Percentiles rank a stretch among this genome's conserved stretches.
These are phyloP conservation scores for Casuarina equisetifolia DNA, from an alignment of 306 rosid genomes.

Conservation along the genomic window DNA sequence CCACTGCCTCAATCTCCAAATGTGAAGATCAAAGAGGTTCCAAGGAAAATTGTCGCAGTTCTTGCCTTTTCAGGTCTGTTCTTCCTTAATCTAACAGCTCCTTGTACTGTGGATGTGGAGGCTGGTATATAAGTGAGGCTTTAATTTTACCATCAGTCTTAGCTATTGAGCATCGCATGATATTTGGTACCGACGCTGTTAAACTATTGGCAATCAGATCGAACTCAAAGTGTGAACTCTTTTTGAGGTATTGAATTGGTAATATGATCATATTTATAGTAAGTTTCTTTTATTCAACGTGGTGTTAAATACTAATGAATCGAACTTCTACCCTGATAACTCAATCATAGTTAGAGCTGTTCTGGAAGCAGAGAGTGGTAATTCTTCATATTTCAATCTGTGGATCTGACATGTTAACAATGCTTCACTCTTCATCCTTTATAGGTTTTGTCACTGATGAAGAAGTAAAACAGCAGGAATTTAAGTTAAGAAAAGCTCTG, in stretches of 20 bases:
- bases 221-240: constrained; percentile 9
- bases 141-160: neutral
- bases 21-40: constrained; percentile 75
- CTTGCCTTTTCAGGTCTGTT: constrained; percentile 83
- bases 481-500: constrained; percentile 59
- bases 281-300: neutral
- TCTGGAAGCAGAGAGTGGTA: constrained; percentile 10
- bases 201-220: constrained; percentile 11
- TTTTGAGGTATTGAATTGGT: constrained; percentile 10
- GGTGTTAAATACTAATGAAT: constrained; percentile 19
- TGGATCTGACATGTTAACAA: constrained; percentile 8
- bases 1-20: constrained; percentile 84
- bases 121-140: neutral
- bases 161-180: neutral
- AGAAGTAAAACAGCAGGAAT: constrained; percentile 63
- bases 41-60: constrained; percentile 68
- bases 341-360: neutral
- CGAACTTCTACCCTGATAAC: neutral
- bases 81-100: constrained; percentile 18
- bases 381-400: neutral
- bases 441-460: constrained; percentile 77
- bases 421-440: constrained; percentile 12
- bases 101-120: neutral
- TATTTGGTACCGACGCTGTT: constrained; percentile 9
- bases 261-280: neutral